phyloP scores from a whole-genome alignment of 2,329 filamentous ascomycete genomes.

The Venturia nashicola region DNA sequence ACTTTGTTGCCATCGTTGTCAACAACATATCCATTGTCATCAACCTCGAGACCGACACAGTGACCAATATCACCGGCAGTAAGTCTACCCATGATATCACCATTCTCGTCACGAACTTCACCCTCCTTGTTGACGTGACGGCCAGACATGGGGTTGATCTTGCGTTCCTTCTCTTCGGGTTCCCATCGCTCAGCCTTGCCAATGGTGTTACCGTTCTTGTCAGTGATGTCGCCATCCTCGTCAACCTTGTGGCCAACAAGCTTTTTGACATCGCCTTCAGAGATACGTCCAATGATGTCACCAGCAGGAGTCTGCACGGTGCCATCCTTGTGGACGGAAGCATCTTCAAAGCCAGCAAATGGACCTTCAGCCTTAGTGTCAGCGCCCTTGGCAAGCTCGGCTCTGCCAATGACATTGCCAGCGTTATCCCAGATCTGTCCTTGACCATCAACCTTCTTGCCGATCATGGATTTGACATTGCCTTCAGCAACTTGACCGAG shows the following conservation, averaged over 20 bases:
- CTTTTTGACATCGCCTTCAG: conserved; percentile 39
- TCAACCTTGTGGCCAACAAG: conserved; percentile 38
- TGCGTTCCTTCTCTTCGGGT: conserved; percentile 40
- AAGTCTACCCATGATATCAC: conserved; percentile 36
- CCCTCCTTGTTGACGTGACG: conserved; percentile 41
- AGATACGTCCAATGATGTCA: conserved; percentile 36
- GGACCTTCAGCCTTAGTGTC: conserved; percentile 40
- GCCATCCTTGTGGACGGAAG: conserved; percentile 45
- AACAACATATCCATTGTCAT: conserved; percentile 39
- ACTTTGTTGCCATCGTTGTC: conserved; percentile 50
- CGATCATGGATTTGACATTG: conserved; percentile 42
- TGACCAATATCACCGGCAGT: conserved; percentile 39
- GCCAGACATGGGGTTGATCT: conserved; percentile 48
- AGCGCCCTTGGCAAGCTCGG: conserved; percentile 42
- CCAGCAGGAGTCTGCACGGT: conserved; percentile 35
- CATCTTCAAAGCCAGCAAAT: conserved; percentile 47
- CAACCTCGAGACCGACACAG: conserved; percentile 39
- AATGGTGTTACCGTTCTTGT: conserved; percentile 42
- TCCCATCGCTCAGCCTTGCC: conserved; percentile 41
- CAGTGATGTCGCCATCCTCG: conserved; percentile 39
- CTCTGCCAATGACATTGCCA: conserved; percentile 47
- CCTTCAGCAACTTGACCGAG: conserved; percentile 46
- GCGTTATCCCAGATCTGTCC: conserved; percentile 53
- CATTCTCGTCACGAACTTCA: conserved; percentile 39
- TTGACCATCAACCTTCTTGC: conserved; percentile 49